Base-by-base conservation (phyloP, 1,284 basidiomycete species). In the Cutaneotrichosporon cavernicola region DNA sequence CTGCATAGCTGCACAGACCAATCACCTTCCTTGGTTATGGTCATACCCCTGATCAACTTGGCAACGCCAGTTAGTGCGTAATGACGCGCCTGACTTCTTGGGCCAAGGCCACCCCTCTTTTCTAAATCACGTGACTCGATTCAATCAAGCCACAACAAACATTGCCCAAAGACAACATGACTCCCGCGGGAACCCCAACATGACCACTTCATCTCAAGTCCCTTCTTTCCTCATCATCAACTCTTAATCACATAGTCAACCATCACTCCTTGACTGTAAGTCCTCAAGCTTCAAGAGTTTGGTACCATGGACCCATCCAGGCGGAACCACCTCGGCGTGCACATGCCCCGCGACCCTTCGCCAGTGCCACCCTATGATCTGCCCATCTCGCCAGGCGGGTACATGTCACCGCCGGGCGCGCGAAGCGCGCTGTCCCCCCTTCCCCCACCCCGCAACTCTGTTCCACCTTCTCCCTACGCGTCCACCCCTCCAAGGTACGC, bases 361-460 rank as follows among this genome's bases (percentile, higher is more conserved):
- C 66, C 66, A 26, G 66, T 63, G 22, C 66, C 66, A 3, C 66
- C 64, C 1, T 67, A 67, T 22, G 62, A 64, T 30, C 60, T 51
- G 11, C 46, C 53, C n/a, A 22, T 22, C 26, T 49, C 62, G 14
- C 43, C 56, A 40, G 46, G 13, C 50, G 46, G 60, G 9, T 59
- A 56, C 52, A 47, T 53, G 1, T 31, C 52, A 1, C 43, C 65
- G 1, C 58, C 58, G 0, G n/a, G 10, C 16, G 21, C 55, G 21
- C 55, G 38, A 4, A 21, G 26, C 38, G 46, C 55, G 38, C 18
- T 40, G 10, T 56, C 55, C 6, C 38, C 55, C 6, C 21, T 56
- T 2, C 55, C 55, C 16, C 55, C 36, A 4, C 22, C 22, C 9
- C 55, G 55, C 38, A 56, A 22, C 50, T 43, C 58, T 5, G 36